These are phyloP conservation scores for Ophiocordyceps camponoti-leonardi DNA, from an alignment of 2,329 filamentous ascomycete species.

Conservation along the genomic window DNA sequence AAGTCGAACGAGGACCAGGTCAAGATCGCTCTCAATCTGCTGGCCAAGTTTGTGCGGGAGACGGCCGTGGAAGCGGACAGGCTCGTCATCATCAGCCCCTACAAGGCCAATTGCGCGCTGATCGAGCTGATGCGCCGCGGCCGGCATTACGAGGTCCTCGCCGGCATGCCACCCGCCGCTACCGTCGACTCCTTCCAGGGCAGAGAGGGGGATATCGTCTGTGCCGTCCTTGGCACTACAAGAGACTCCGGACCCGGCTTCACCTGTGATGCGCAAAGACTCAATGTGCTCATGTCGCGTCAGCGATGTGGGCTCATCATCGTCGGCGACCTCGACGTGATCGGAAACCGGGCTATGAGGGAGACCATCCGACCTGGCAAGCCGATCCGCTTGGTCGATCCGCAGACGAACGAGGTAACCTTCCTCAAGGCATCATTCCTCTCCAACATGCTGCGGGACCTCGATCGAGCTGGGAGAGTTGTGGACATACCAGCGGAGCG, in stretches of 20 bases:
- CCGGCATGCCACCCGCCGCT: conserved; percentile 1
- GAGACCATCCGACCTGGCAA: too few relatives aligned
- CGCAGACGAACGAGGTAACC: too few relatives aligned
- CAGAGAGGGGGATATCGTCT: conserved; percentile 6
- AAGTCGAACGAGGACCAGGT: conserved; percentile 5
- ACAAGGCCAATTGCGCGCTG: conserved; percentile 4
- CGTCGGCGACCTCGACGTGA: conserved; percentile 6
- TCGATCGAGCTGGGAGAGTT: too few relatives aligned
- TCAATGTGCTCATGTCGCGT: conserved; percentile 7
- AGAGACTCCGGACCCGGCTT: conserved; percentile 3
- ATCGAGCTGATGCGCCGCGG: conserved; percentile 2
- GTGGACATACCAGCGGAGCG: too few relatives aligned
- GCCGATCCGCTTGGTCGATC: too few relatives aligned
- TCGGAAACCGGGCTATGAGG: too few relatives aligned
- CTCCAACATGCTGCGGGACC: too few relatives aligned
- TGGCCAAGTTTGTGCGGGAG: conserved; percentile 2
- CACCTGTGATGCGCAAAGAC: conserved; percentile 2
- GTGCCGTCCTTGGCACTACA: conserved; percentile 7
- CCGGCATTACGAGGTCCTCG: conserved; percentile 3
- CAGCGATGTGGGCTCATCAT: conserved; percentile 5
- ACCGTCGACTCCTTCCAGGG: conserved; percentile 9
- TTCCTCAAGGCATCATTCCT: too few relatives aligned
- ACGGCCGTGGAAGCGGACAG: conserved; percentile 1
- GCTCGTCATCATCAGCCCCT: conserved; percentile 5
- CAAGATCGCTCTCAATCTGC: conserved; percentile 5